Percentiles rank a stretch among this genome's conserved stretches.
Evolutionary conservation across 305 asterid species (phyloP).

Genomic region (Ilex paraguariensis): DNA sequence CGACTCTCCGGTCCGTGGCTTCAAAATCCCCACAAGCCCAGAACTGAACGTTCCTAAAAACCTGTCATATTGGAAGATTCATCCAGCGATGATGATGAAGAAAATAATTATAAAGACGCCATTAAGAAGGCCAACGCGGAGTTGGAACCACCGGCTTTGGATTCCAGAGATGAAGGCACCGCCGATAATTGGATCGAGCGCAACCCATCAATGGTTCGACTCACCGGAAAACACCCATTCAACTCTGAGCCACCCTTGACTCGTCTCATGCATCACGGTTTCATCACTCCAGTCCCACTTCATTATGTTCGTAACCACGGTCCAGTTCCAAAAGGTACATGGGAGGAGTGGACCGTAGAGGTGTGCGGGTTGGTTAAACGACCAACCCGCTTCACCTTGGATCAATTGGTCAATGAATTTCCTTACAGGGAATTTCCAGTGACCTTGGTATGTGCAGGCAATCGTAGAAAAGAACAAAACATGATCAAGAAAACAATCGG

Average conservation of each 20-base stretch:
- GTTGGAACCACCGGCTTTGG: conserved; percentile 60
- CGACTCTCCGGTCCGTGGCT: conserved; percentile 61
- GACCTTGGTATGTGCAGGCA: conserved; percentile 83
- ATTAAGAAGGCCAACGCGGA: conserved; percentile 50
- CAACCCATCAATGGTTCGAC: conserved; percentile 69
- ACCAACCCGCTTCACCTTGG: conserved; percentile 64
- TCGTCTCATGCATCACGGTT: conserved; percentile 87
- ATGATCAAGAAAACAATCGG: conserved; percentile 80
- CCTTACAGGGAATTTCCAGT: conserved; percentile 54
- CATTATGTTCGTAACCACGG: conserved; percentile 99
- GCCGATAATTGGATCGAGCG: conserved; percentile 83
- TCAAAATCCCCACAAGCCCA: conserved; percentile 28
- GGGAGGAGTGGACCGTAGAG: conserved; percentile 78
- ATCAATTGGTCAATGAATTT: conserved; percentile 58
- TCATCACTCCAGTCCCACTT: conserved; percentile 90
- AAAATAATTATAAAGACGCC: conserved; percentile 15
- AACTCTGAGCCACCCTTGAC: conserved; percentile 84
- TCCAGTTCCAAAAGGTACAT: conserved; percentile 54
- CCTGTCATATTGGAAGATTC: conserved; percentile 20
- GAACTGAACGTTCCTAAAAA: conserved; percentile 10
- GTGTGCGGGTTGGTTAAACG: conserved; percentile 64
- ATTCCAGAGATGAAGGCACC: conserved; percentile 64
- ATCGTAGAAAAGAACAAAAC: conserved; percentile 90
- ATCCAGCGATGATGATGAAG: conserved; percentile 57
- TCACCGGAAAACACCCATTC: conserved; percentile 95